phyloP scores from a whole-genome alignment of 2,329 filamentous ascomycete species.

The Paracamarosporium sp. region DNA sequence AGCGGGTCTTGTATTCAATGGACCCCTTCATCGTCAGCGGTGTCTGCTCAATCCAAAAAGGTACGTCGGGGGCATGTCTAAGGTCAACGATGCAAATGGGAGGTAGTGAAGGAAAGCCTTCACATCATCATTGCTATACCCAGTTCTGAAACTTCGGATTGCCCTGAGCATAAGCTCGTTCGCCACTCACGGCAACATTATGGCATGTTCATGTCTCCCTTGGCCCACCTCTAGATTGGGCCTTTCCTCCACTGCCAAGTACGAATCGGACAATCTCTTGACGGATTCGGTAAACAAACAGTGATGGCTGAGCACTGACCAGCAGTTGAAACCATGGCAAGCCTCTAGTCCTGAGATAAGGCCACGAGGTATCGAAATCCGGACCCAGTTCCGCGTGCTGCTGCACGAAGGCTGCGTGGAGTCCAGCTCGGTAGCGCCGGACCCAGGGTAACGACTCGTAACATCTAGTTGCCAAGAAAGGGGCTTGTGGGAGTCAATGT shows the following conservation, averaged over 20 bases:
- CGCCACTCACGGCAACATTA: not conserved
- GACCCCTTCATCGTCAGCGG: not conserved
- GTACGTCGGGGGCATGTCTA: no score
- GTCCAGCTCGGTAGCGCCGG: not conserved
- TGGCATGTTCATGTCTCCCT: not conserved
- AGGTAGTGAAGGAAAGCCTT: not conserved
- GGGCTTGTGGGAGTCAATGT: not conserved
- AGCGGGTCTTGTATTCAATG: not conserved
- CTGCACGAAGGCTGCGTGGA: not conserved
- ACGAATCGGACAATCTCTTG: not conserved
- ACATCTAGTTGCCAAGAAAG: not conserved
- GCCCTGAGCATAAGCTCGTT: slow-evolving; percentile 3
- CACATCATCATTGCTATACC: not conserved
- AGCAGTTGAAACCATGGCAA: not conserved
- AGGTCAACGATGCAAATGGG: not conserved
- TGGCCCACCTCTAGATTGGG: not conserved
- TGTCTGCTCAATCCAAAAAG: not conserved
- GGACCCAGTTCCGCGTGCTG: not conserved
- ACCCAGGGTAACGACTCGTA: not conserved
- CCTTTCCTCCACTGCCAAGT: not conserved
- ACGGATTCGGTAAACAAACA: not conserved
- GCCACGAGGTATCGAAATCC: not conserved
- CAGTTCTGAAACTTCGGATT: not conserved
- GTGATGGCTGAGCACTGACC: not conserved
- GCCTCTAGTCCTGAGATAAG: not conserved